These are phyloP conservation scores for Malania oleifera DNA, from an alignment of 164 flowering plant genomes.

Conservation along the genomic window DNA sequence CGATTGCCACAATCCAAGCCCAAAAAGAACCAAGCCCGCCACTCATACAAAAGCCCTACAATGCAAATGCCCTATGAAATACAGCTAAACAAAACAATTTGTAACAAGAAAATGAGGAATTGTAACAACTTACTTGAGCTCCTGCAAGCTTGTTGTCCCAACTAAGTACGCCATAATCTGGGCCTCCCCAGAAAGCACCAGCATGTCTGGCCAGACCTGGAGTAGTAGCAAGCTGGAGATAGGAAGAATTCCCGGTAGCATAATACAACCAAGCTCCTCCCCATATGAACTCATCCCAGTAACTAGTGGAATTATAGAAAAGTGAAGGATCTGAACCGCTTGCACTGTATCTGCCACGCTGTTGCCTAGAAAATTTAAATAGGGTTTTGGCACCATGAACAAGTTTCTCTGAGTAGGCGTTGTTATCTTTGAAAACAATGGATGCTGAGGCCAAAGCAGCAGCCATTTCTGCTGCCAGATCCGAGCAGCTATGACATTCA, in stretches of 20 bases:
- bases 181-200: slow-evolving; percentile 98
- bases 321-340: slow-evolving; percentile 48
- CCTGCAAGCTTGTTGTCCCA: slow-evolving; percentile 99
- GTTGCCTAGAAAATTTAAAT: slow-evolving; percentile 67
- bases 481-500: slow-evolving; percentile 70
- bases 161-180: slow-evolving; percentile 83
- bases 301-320: slow-evolving; percentile 81
- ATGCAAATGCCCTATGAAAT: no score
- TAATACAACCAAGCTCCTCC: slow-evolving; percentile 95
- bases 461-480: slow-evolving; percentile 97
- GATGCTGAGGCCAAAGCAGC: slow-evolving; percentile 96
- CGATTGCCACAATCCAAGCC: no score
- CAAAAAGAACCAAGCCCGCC: not conserved
- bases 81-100: not conserved
- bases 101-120: not conserved
- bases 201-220: slow-evolving; percentile 81
- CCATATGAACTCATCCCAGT: slow-evolving; percentile 96
- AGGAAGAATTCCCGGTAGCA: slow-evolving; percentile 84
- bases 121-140: slow-evolving; percentile 59
- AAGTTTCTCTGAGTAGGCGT: slow-evolving; percentile 85
- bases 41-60: not conserved
- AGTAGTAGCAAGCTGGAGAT: slow-evolving; percentile 71
- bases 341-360: slow-evolving; percentile 76
- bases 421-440: slow-evolving; percentile 93
- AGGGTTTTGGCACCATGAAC: slow-evolving; percentile 90